Evolutionary conservation across 768 basidiomycete species (phyloP).

Genomic region (Mycena latifolia): DNA sequence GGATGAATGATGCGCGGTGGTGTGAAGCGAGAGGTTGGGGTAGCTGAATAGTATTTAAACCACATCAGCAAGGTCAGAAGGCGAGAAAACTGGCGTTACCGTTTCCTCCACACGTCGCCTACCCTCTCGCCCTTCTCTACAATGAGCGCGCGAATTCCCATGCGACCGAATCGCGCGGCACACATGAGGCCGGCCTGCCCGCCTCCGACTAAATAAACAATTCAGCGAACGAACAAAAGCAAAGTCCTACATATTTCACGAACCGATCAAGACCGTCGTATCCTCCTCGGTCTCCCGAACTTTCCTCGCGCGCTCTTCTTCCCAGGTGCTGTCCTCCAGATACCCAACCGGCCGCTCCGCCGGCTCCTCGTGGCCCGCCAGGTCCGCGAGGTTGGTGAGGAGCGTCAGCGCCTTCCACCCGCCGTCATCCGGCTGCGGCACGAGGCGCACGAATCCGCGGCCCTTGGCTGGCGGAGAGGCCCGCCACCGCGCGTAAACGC

Average conservation of each 20-base stretch:
- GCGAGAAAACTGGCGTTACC: constrained; percentile 46
- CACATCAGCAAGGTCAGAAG: too few species aligned
- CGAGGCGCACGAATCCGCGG: constrained; percentile 35
- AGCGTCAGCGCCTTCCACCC: constrained; percentile 37
- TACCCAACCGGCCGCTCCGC: constrained; percentile 23
- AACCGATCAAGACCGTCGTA: constrained; percentile 39
- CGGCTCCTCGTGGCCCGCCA: constrained; percentile 39
- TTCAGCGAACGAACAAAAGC: too few species aligned
- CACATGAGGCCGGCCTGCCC: constrained; percentile 68
- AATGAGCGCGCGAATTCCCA: constrained; percentile 58
- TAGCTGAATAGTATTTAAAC: constrained; percentile 10
- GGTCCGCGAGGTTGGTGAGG: constrained; percentile 29
- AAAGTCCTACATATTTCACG: background rate
- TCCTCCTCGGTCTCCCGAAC: constrained; percentile 35
- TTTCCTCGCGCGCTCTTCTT: constrained; percentile 27
- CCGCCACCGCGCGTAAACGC: constrained; percentile 45
- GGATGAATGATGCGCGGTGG: constrained; percentile 15
- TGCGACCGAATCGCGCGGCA: constrained; percentile 63
- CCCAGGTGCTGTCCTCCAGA: constrained; percentile 30
- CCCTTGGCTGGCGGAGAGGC: constrained; percentile 32
- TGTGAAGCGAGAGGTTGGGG: constrained; percentile 32
- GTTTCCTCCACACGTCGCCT: constrained; percentile 58
- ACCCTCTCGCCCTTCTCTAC: constrained; percentile 59
- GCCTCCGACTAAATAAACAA: constrained; percentile 48
- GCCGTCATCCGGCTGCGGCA: constrained; percentile 29